A percentile compares a stretch with the other conserved stretches of the same genome.
phyloP scores from a whole-genome alignment of 805 yeast species.

The Candida dendrica region DNA sequence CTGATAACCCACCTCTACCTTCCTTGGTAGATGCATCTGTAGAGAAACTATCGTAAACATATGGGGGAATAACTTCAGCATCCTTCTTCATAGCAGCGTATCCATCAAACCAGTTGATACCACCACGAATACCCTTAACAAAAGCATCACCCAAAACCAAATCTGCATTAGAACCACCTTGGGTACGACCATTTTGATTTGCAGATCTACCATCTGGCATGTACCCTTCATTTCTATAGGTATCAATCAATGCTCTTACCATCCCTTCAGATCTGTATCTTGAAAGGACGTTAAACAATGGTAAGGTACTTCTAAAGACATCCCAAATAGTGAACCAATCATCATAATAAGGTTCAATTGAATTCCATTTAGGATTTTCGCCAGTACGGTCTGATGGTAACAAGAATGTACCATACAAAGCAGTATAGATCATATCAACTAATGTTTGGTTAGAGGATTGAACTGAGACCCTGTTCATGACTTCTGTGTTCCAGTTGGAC shows the following conservation, averaged over 20 bases:
- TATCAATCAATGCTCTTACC: constrained; percentile 22
- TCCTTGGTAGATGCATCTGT: constrained; percentile 24
- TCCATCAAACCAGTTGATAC: constrained; percentile 25
- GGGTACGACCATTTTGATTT: constrained; percentile 29
- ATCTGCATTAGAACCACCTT: constrained; percentile 32
- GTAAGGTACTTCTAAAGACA: constrained; percentile 28
- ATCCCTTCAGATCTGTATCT: constrained; percentile 24
- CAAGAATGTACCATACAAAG: constrained; percentile 5
- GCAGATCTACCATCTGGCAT: constrained; percentile 32
- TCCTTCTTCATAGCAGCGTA: constrained; percentile 26
- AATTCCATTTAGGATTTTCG: constrained; percentile 23
- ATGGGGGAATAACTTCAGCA: constrained; percentile 28
- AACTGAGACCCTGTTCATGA: constrained; percentile 3
- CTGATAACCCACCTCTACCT: constrained; percentile 30
- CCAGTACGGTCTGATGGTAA: constrained; percentile 9
- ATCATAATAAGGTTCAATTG: constrained; percentile 25
- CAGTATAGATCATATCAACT: constrained; percentile 3
- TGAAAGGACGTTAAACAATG: constrained; percentile 24
- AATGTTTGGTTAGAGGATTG: constrained; percentile 3
- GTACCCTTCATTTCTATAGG: constrained; percentile 26
- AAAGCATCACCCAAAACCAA: constrained; percentile 30
- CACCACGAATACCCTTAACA: constrained; percentile 19
- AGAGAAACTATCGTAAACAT: constrained; percentile 20
- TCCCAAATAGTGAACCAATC: constrained; percentile 34
- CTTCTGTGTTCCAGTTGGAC: constrained; percentile 2